Evolutionary conservation across 108 stramenopile species (phyloP), one percentile per base, ranked within the genome.

Genomic region (Ochromonas danica): DNA sequence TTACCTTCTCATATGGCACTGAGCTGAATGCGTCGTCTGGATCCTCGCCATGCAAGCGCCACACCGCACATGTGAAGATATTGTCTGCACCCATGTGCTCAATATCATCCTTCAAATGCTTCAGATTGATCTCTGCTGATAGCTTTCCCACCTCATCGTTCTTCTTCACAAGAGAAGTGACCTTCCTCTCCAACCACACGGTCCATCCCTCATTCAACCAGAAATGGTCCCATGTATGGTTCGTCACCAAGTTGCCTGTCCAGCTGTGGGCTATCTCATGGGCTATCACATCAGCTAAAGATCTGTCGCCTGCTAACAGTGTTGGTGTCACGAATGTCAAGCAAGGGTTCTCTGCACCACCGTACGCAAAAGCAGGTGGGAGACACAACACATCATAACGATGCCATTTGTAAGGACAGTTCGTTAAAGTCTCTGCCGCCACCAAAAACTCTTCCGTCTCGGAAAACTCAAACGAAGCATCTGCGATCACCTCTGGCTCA

Each of bases 131-230:
- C 27, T 92, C 91, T 6, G 72, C 3, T 36, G 72, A 75, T 31
- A 75, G 35, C 6, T 36, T 27, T 27, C 43, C 43, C 17, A 30
- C n/a, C 31, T 45, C 72, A 22, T 31, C 67, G n/a, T 42, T 60
- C 10, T 33, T 33, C 31, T 75, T 75, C 40, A 93, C 90, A 35
- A 78, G 82, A 0, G 88, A 89, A 94, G 96, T 97, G 79, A 99
- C 95, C 80, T 96, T 96, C 2, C 98, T 87, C 86, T 99, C 92
- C 2, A 97, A 89, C 91, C 95, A 97, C 40, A 91, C 91, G 2
- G 98, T 99, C 93, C 94, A 97, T 30, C 98, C 98, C 78, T 99
- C 98, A 81, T 99, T 99, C 38, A 99, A 85, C 98, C 98, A 97
- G 79, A 96, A 96, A 72, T 95, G 89, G 57, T 85, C 87, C 89